Percentiles rank a stretch among this genome's conserved stretches.
phyloP scores from a whole-genome alignment of 106 monocot genomes.

The Dendrobium huoshanense region DNA sequence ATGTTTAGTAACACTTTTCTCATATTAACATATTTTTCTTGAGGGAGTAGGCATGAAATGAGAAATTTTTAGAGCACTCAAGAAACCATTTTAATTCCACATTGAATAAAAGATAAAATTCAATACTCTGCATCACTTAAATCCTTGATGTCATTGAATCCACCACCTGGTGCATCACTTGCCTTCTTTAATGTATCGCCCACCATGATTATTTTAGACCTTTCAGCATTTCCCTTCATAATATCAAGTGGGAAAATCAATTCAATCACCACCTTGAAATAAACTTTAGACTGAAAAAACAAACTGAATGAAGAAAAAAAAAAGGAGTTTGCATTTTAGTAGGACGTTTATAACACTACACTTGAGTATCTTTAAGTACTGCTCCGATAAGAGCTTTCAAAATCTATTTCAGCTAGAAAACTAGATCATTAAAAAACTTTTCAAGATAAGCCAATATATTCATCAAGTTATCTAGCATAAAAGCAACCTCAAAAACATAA shows the following conservation, averaged over 20 bases:
- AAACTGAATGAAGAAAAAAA: background rate
- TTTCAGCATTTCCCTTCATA: slow-evolving; percentile 88
- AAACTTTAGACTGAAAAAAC: background rate
- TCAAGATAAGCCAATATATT: background rate
- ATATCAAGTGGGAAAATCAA: background rate
- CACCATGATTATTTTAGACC: slow-evolving; percentile 84
- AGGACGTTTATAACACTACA: background rate
- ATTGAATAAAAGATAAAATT: slow-evolving; percentile 7
- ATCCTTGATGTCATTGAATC: slow-evolving; percentile 52
- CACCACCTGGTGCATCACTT: slow-evolving; percentile 26
- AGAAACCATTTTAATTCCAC: background rate
- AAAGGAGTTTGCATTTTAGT: background rate
- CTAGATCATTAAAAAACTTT: background rate
- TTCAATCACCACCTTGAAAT: background rate
- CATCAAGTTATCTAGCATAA: slow-evolving; percentile 4
- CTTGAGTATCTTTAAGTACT: background rate
- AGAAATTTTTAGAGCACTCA: slow-evolving; percentile 4
- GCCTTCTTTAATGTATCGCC: slow-evolving; percentile 81
- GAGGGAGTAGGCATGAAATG: background rate
- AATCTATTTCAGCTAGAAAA: background rate
- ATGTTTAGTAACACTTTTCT: background rate
- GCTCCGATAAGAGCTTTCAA: background rate
- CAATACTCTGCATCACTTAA: slow-evolving; percentile 58
- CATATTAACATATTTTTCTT: background rate
- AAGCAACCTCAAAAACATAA: background rate